Percentiles rank a stretch among this genome's conserved stretches.
Conservation (phyloP, 306 rosid species). For the Trichosanthes cucumerina region DNA sequence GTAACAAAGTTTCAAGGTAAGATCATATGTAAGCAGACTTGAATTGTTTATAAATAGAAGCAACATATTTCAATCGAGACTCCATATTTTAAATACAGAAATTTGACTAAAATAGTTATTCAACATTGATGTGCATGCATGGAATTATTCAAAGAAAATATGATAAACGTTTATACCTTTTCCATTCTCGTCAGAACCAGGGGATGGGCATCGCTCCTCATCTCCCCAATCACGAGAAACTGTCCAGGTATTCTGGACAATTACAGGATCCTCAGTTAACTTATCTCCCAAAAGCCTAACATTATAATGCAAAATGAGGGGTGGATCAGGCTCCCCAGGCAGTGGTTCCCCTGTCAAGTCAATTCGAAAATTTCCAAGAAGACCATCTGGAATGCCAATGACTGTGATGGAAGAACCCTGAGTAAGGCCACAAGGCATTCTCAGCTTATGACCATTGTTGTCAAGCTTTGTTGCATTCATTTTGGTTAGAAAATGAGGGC, state of each 20-base stretch:
- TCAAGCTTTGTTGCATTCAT: slow-evolving; percentile 57
- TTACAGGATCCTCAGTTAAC: slow-evolving; percentile 89
- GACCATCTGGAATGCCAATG: slow-evolving; percentile 81
- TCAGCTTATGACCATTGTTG: slow-evolving; percentile 45
- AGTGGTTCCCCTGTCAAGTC: slow-evolving; percentile 88
- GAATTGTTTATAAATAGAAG: neutral
- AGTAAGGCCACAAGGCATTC: slow-evolving; percentile 87
- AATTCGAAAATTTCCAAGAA: slow-evolving; percentile 76
- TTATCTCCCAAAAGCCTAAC: slow-evolving; percentile 94
- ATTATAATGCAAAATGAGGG: slow-evolving; percentile 86
- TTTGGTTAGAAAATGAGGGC: slow-evolving; percentile 82
- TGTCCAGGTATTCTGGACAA: slow-evolving; percentile 97
- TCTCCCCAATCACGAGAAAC: slow-evolving; percentile 91
- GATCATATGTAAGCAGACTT: neutral
- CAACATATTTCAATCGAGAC: neutral
- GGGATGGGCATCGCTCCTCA: slow-evolving; percentile 96
- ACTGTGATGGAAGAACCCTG: slow-evolving; percentile 90
- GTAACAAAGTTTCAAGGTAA: neutral
- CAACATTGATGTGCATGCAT: neutral
- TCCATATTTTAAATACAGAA: neutral
- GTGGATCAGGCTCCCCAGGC: slow-evolving; percentile 98
- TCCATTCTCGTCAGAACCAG: slow-evolving; percentile 50
- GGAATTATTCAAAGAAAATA: slow-evolving; percentile 8
- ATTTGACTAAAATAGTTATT: neutral
- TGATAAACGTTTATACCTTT: slow-evolving; percentile 40